Base-by-base conservation (phyloP, 768 basidiomycete species). In the Tylopilus rubrobrunneus region DNA sequence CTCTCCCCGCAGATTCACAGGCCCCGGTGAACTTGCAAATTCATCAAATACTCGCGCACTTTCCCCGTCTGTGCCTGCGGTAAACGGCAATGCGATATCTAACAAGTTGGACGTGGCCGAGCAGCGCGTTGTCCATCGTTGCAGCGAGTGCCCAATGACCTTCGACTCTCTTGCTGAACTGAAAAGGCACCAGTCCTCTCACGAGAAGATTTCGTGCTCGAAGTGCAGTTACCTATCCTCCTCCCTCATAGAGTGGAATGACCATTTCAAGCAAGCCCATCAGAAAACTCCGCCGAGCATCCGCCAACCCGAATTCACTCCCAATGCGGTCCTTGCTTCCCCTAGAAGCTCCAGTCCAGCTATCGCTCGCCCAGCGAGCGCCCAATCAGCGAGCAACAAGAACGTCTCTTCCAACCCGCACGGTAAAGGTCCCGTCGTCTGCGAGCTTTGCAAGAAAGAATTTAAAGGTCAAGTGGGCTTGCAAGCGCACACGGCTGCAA, bases 201-300 rank as follows among this genome's bases (percentile, higher is more conserved):
- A 65, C 31, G 55, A 42, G 34, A 56, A 50, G 47, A 49, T 68
- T 45, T 3, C 65, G 15, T 67, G 67, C 46, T 67, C 64, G 9
- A 67, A 64, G 42, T 67, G 67, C 52, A 44, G 19, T 41, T n/a
- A 53, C 45, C 11, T 53, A 4, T 67, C 39, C 17, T 47, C 60
- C 41, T 62, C 67, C 25, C 62, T 67, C 28, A 0, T 61, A 14
- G 67, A 67, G 37, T 68, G 67, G 67, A 68, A 68, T 31, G 17
- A 49, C 28, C 67, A 67, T 41, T 66, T 67, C 52, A 65, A 62
- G 41, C 45, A 45, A 42, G 55, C 44, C 27, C 67, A 69, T 23
- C 52, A 53, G 27, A 53, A 39, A 7, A 4, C 48, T 45, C 55
- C 52, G 25, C 44, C 34, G 5, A 45, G 40, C 36, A 27, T 9